These are phyloP conservation scores for Penicillium freii DNA, from an alignment of 2,329 filamentous ascomycete species.

Conservation along the genomic window DNA sequence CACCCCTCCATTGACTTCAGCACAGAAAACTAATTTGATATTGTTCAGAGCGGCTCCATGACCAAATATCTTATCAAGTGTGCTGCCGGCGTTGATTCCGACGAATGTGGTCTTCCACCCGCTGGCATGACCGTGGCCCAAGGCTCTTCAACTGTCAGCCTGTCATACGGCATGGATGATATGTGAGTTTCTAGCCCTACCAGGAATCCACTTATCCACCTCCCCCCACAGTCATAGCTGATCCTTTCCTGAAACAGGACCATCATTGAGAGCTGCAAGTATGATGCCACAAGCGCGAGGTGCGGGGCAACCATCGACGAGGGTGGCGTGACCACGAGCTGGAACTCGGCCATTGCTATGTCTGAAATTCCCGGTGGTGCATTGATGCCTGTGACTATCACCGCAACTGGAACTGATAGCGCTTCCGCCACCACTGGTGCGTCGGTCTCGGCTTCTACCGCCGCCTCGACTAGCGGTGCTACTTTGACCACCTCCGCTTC, in stretches of 20 bases:
- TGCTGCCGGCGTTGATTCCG: background rate
- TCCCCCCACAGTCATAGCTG: background rate
- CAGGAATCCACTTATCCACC: background rate
- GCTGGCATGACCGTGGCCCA: background rate
- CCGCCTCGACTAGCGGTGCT: background rate
- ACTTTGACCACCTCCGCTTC: constrained; percentile 5
- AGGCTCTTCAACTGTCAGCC: background rate
- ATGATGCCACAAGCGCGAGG: background rate
- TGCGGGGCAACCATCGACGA: background rate
- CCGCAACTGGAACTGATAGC: background rate
- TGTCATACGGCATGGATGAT: background rate
- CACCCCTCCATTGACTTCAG: background rate
- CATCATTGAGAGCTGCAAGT: background rate
- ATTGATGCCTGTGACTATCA: constrained; percentile 6
- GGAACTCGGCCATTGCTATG: background rate
- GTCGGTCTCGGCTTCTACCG: constrained; percentile 5
- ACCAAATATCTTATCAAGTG: constrained; percentile 4
- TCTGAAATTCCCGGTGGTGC: constrained; percentile 1
- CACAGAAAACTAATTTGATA: background rate
- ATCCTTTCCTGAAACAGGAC: constrained; percentile 2
- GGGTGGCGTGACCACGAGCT: background rate
- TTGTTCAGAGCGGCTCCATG: constrained; percentile 5
- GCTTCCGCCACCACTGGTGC: constrained; percentile 7
- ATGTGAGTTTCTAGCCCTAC: background rate
- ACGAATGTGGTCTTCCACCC: background rate